Base-by-base conservation (phyloP, 768 basidiomycete genomes). In the Xerocomus potaroensis region DNA sequence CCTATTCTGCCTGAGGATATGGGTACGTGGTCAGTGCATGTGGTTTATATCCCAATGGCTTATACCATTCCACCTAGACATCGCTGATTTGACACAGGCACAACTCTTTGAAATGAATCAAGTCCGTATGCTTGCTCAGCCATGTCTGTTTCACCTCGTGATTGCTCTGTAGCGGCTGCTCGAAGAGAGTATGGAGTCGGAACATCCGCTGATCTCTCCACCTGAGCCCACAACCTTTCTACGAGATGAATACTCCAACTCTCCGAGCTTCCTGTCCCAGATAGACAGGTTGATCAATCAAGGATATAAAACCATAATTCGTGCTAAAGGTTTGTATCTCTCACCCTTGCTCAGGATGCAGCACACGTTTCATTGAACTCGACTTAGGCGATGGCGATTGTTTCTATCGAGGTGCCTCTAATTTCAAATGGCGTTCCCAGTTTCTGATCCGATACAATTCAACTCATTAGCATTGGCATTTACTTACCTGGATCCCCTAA, bases 321-420 rank as follows among this genome's bases (percentile, higher is more conserved):
- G 90, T 44, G 79, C 86, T 0, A 76, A 83, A 67, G 91, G 92
- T 69, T 9, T 68, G 41, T 72, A 69, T 55, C 44, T n/a, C n/a
- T 61, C 27, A 39, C 31, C 41, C 34, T 33, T 33, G 21, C 18
- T 19, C 24, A 23, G 36, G 35, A 19, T 29, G 16, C n/a, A 43
- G 43, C 46, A 16, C 38, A 37, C 26, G 22, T 43, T 33, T 48
- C 29, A 49, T 27, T 16, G 8, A 39, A 4, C n/a, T 41, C 32
- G 5, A 18, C 26, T 40, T 35, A 81, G 90, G 92, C 23, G 92
- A 89, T 55, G 91, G 93, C 0, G 88, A 89, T 63, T 95, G 93
- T 62, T 95, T 94, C 66, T 96, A 94, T 64, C 76, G 92, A 75
- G 84, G 89, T 89, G 62, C 74, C 69, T 61, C 46, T 31, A 21